Evolutionary conservation across 1,139 yeast genomes (phyloP), one percentile per base, ranked within the genome.

Genomic region (Spencermartinsiella ligniputridi): DNA sequence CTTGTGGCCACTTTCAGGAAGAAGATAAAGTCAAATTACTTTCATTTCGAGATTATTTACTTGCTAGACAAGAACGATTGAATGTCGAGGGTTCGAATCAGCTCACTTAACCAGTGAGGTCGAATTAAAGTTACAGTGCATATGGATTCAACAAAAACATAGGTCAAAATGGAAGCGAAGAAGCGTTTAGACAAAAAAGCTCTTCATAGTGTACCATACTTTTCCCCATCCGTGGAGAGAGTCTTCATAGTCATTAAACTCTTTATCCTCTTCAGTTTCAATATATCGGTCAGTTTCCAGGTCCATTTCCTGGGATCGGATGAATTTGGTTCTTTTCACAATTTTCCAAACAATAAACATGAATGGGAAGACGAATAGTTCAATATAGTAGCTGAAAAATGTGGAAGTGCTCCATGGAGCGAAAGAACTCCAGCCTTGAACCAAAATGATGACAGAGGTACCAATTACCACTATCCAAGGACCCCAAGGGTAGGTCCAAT

Each of bases 391-490:
- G 36, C 72, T 66, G 61, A 81, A 78, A 65, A 81, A 81, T 36
- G 69, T 72, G 2, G 75, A 72, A 36, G 64, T 67, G 37, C 70
- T 54, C 76, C 81, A 76, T 6, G 86, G 86, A 2, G 76, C 68
- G 49, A 80, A 76, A 1, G 81, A 63, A 3, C 77, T 60, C 86
- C 81, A 81, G 15, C 86, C 86, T 55, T 80, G 83, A 20, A 82
- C 76, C 9, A 80, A 60, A 39, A 78, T 68, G 42, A 81, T 68
- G 13, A 78, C 58, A 1, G 69, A 50, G 21, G 77, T 70, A 48
- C 74, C 71, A 19, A 72, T 51, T 2, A 79, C 75, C 33, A 75
- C 76, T 42, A 75, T 67, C 62, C 73, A 79, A 12, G 84, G 79
- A n/a, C 83, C 84, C 57, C 66, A 78, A 20, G 86, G 86, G 54